A percentile compares a stretch with the other conserved stretches of the same genome.
Conservation (phyloP, 2,329 filamentous ascomycete genomes). For the Cryphonectria radicalis region DNA sequence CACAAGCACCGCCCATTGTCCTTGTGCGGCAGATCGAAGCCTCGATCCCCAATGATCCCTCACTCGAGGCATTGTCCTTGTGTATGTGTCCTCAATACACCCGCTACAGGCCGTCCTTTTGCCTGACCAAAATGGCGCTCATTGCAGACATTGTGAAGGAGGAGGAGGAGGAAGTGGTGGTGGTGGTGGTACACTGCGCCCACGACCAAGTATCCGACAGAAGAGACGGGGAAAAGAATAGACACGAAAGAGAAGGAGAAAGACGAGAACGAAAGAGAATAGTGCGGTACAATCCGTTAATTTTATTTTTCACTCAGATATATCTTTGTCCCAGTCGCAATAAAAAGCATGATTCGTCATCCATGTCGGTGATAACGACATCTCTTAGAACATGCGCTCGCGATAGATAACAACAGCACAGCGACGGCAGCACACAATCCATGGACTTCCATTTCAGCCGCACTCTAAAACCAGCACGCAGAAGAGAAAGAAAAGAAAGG, state of each 20-base stretch:
- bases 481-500: no score
- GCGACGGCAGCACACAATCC: background rate
- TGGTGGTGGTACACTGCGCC: background rate
- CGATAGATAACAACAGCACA: conserved; percentile 23
- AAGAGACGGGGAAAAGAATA: background rate
- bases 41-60: background rate
- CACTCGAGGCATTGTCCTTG: background rate
- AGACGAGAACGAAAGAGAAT: no score
- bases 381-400: background rate
- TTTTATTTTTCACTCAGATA: background rate
- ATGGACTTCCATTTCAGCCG: background rate
- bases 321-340: background rate
- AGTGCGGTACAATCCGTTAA: background rate
- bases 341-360: conserved; percentile 18
- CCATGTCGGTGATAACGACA: conserved; percentile 27
- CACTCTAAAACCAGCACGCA: background rate
- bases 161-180: background rate
- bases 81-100: background rate
- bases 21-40: background rate
- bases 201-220: background rate
- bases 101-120: background rate
- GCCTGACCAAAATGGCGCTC: background rate
- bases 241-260: background rate
- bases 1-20: background rate
- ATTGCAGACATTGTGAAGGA: background rate